Conservation (phyloP, 495 filamentous ascomycete genomes). For the Talaromyces proteolyticus region DNA sequence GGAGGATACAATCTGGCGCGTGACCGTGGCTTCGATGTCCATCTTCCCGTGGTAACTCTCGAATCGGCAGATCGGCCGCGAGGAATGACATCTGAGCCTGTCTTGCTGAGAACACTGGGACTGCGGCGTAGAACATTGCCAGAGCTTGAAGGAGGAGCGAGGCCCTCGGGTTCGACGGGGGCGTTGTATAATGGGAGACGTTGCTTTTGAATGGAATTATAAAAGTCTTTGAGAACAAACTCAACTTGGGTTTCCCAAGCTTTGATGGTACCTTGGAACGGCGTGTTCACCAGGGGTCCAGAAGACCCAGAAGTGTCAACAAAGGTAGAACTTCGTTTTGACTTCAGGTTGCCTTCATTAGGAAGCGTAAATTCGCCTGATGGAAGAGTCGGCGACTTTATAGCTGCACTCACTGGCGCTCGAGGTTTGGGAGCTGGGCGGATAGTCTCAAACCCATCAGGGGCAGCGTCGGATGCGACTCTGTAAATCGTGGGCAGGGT, state of each 20-base stretch:
- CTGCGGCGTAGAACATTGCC: slow-evolving; percentile 67
- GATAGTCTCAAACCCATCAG: slow-evolving; percentile 58
- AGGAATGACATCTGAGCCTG: slow-evolving; percentile 68
- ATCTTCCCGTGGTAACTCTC: slow-evolving; percentile 61
- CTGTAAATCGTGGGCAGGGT: slow-evolving; percentile 85
- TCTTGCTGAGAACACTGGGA: slow-evolving; percentile 87
- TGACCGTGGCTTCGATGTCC: slow-evolving; percentile 80
- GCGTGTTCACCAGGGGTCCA: slow-evolving; percentile 68
- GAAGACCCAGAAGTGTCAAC: slow-evolving; percentile 14
- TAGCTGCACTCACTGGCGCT: slow-evolving; percentile 20
- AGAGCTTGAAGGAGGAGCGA: slow-evolving; percentile 22
- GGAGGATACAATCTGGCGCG: slow-evolving; percentile 71
- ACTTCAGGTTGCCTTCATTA: not conserved
- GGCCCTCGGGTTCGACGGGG: slow-evolving; percentile 36
- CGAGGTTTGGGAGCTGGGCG: slow-evolving; percentile 21
- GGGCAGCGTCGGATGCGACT: slow-evolving; percentile 62
- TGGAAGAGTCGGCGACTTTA: slow-evolving; percentile 22
- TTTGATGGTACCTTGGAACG: slow-evolving; percentile 69
- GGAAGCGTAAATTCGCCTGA: slow-evolving; percentile 3
- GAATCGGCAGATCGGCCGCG: slow-evolving; percentile 67
- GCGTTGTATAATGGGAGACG: slow-evolving; percentile 76
- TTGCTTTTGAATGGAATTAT: slow-evolving; percentile 79
- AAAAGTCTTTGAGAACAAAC: slow-evolving; percentile 85
- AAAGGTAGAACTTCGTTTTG: slow-evolving; percentile 1
- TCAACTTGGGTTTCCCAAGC: slow-evolving; percentile 91